Evolutionary conservation across 108 stramenopile species (phyloP), one percentile per base, ranked within the genome.

Genomic region (Parietichytrium sp.): DNA sequence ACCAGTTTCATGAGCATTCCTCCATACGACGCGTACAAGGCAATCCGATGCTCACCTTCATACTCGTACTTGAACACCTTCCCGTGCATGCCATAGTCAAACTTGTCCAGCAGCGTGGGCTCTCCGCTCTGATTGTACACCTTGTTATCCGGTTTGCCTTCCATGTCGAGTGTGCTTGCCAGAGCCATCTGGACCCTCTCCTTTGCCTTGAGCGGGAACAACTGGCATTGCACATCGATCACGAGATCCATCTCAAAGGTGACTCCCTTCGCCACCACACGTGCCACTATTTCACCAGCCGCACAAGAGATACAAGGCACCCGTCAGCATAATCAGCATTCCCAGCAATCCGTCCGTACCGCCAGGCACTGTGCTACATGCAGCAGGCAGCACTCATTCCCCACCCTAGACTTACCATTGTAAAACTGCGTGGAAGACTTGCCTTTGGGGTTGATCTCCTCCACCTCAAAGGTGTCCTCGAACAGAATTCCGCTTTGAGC

Each of bases 41-140:
- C 92, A 38, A 42, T 30, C 12, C 26, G 2, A 2, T 49, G 61
- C 29, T 25, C 48, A 13, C 27, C 78, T 16, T 12, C n/a, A 36
- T 96, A 93, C 48, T 90, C 85, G 55, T 94, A 92, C 77, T 93
- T 92, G 90, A 95, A 98, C 13, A 98, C 94, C 18, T 93, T 87
- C 18, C 97, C 97, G 85, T 96, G 95, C 95, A 96, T 98, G 27
- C 95, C 97, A 84, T 98, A 98, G 81, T 98, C 97, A 84, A 95
- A 98, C 83, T 93, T 93, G 85, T 96, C 95, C 30, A 94, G 94
- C 54, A 96, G 85, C 0, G 94, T 91, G 23, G 91, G 88, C 81
- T 49, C 48, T 80, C 94, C 93, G 87, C 55, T 49, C 31, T 84
- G 85, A 47, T 85, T 81, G 85, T 95, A 98, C n/a, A 89, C 88